Conservation (phyloP, 176 grass and related monocot species). For the Triticum monococcum region DNA sequence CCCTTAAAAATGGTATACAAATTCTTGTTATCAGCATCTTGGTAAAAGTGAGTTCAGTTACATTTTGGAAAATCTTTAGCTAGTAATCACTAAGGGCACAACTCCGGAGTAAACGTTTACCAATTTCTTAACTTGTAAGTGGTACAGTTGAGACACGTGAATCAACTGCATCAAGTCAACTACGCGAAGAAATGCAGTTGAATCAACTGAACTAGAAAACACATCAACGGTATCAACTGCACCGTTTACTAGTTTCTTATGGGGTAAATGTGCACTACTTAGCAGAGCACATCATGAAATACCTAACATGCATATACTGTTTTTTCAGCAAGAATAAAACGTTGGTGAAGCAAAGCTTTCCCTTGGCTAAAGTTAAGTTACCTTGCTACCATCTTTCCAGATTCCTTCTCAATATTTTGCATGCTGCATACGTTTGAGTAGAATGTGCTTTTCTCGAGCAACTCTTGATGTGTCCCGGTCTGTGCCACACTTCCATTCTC, state of each 20-base stretch:
- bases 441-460: slow-evolving; percentile 41
- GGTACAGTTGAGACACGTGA: background rate
- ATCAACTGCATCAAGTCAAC: background rate
- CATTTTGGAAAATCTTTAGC: background rate
- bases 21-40: slow-evolving; percentile 28
- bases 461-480: slow-evolving; percentile 42
- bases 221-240: too few relatives aligned
- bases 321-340: slow-evolving; percentile 12
- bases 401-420: slow-evolving; percentile 40
- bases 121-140: background rate
- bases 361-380: slow-evolving; percentile 19
- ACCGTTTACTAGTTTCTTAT: background rate
- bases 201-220: background rate
- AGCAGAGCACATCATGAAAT: background rate
- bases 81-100: background rate
- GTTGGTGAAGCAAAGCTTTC: slow-evolving; percentile 13
- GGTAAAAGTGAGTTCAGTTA: background rate
- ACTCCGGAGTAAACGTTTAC: background rate
- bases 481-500: slow-evolving; percentile 48
- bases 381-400: slow-evolving; percentile 23
- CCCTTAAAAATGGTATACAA: background rate
- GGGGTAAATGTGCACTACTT: too few relatives aligned
- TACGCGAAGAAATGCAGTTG: background rate
- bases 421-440: slow-evolving; percentile 42
- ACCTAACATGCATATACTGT: slow-evolving; percentile 15